Percentiles rank a stretch among this genome's conserved stretches.
These are phyloP conservation scores for Pluteus cervinus DNA, from an alignment of 768 basidiomycete species.

Conservation along the genomic window DNA sequence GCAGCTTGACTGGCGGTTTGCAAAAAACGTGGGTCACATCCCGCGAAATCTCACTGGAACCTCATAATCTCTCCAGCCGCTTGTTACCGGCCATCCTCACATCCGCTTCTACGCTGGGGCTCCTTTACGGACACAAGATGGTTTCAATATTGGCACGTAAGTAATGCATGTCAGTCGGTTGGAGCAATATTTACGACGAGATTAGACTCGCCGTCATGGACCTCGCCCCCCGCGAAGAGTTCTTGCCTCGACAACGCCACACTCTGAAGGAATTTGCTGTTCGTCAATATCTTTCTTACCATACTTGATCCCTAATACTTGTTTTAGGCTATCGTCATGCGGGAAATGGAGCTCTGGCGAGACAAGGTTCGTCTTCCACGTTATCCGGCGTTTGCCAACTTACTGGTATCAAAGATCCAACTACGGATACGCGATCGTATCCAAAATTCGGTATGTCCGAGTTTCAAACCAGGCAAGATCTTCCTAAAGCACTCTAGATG, in stretches of 20 bases:
- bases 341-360: slow-evolving; percentile 93
- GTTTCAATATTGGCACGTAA: slow-evolving; percentile 83
- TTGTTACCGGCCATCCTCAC: slow-evolving; percentile 58
- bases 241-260: slow-evolving; percentile 83
- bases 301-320: slow-evolving; percentile 12
- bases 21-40: slow-evolving; percentile 52
- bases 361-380: slow-evolving; percentile 59
- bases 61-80: slow-evolving; percentile 41
- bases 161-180: slow-evolving; percentile 13
- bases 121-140: slow-evolving; percentile 83
- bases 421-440: slow-evolving; percentile 86
- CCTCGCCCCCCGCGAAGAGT: slow-evolving; percentile 76
- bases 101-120: slow-evolving; percentile 91
- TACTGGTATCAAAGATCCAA: slow-evolving; percentile 55
- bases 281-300: slow-evolving; percentile 13
- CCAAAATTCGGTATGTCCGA: slow-evolving; percentile 67
- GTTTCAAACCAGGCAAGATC: not conserved
- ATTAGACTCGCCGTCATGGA: slow-evolving; percentile 77
- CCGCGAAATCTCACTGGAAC: not conserved
- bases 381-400: not conserved
- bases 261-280: slow-evolving; percentile 91
- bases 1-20: slow-evolving; percentile 81
- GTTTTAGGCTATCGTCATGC: slow-evolving; percentile 72
- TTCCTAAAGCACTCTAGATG: slow-evolving; percentile 48
- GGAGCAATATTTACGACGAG: not conserved